Evolutionary conservation across 2,329 filamentous ascomycete species (phyloP).

Genomic region (Lasiodiplodia gonubiensis): DNA sequence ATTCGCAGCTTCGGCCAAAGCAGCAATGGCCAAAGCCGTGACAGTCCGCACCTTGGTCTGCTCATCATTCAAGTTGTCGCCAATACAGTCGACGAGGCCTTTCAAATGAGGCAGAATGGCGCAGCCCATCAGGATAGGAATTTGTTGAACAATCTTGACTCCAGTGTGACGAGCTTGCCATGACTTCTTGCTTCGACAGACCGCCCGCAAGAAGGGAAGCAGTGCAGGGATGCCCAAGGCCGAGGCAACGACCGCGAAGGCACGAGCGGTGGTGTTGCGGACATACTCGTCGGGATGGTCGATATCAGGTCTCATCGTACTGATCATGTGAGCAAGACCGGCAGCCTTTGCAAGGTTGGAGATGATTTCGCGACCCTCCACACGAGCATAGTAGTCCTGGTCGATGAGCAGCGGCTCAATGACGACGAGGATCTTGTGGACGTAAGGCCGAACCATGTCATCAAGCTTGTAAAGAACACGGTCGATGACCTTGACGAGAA

Average conservation of each 20-base stretch:
- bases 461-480: slow-evolving; percentile 98
- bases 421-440: slow-evolving; percentile 97
- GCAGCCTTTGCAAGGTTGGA: slow-evolving; percentile 97
- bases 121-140: slow-evolving; percentile 98
- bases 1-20: slow-evolving; percentile 92
- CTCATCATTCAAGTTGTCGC: slow-evolving; percentile 93
- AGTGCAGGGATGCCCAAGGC: slow-evolving; percentile 94
- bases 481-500: slow-evolving; percentile 98
- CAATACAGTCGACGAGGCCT: slow-evolving; percentile 94
- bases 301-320: slow-evolving; percentile 98
- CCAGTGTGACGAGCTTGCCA: slow-evolving; percentile 98
- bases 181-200: slow-evolving; percentile 97
- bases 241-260: slow-evolving; percentile 95
- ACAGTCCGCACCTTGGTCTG: slow-evolving; percentile 98
- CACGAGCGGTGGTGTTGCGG: slow-evolving; percentile 93
- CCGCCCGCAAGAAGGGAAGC: slow-evolving; percentile 90
- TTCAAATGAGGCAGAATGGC: slow-evolving; percentile 95
- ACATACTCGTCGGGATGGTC: slow-evolving; percentile 99
- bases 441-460: slow-evolving; percentile 92
- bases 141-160: slow-evolving; percentile 99
- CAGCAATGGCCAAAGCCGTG: slow-evolving; percentile 91
- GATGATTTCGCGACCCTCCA: slow-evolving; percentile 98
- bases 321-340: slow-evolving; percentile 98
- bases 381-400: slow-evolving; percentile 98
- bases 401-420: slow-evolving; percentile 99